phyloP scores from a whole-genome alignment of 2,329 filamentous ascomycete genomes.

The Penicillium brasilianum region DNA sequence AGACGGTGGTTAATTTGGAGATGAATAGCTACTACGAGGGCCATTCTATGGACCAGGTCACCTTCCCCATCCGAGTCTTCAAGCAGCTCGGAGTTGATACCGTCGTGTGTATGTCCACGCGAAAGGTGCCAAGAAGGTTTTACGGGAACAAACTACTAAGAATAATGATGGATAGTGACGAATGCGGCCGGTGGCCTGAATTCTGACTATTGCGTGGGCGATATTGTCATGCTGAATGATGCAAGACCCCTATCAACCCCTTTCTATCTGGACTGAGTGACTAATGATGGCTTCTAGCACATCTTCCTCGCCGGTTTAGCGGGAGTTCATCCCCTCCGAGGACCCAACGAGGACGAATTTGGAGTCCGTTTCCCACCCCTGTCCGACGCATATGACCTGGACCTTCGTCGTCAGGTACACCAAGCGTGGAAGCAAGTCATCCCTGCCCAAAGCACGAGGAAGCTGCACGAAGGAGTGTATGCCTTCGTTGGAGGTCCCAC shows the following conservation, averaged over 20 bases:
- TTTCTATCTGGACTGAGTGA: constrained; percentile 1
- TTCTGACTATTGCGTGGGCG: constrained; percentile 66
- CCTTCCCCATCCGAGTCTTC: constrained; percentile 69
- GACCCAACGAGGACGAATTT: constrained; percentile 66
- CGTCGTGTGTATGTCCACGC: constrained; percentile 56
- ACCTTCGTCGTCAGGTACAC: constrained; percentile 62
- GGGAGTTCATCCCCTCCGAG: constrained; percentile 65
- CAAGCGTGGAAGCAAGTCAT: constrained; percentile 59
- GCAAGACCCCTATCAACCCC: constrained; percentile 43
- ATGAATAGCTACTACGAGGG: constrained; percentile 68
- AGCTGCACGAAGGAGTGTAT: constrained; percentile 68
- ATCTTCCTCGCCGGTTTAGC: constrained; percentile 67
- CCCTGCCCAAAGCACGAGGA: constrained; percentile 53
- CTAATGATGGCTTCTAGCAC: constrained; percentile 51
- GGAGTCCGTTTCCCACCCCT: constrained; percentile 67
- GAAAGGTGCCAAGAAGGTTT: not conserved
- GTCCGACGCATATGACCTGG: constrained; percentile 69
- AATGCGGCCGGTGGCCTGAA: constrained; percentile 71
- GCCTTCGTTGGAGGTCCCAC: constrained; percentile 68
- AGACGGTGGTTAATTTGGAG: constrained; percentile 4
- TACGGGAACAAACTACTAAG: not conserved
- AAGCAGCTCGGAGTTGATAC: constrained; percentile 65
- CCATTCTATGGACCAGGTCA: constrained; percentile 65
- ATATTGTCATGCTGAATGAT: constrained; percentile 69
- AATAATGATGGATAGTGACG: constrained; percentile 55